Percentiles rank a stretch among this genome's conserved stretches.
Conservation (phyloP, 495 filamentous ascomycete genomes). For the Saxophila tyrrhenica region DNA sequence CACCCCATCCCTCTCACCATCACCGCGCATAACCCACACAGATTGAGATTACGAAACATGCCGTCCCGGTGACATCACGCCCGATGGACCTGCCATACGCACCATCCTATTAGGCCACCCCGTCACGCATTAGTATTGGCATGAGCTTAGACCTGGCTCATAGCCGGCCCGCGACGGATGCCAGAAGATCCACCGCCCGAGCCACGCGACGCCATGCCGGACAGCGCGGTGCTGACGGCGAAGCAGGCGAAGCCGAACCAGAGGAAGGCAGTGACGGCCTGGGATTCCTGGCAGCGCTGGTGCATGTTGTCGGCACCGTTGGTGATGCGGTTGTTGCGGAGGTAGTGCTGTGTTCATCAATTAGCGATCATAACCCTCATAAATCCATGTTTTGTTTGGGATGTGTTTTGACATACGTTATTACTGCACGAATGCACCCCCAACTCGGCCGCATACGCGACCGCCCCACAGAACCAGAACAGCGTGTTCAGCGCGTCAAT, state of each 20-base stretch:
- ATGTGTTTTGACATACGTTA: slow-evolving; percentile 39
- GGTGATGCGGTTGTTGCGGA: slow-evolving; percentile 45
- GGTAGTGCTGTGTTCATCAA: slow-evolving; percentile 39
- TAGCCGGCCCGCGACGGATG: slow-evolving; percentile 39
- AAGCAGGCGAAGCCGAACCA: slow-evolving; percentile 60
- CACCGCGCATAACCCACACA: too few species aligned
- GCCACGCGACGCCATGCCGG: slow-evolving; percentile 34
- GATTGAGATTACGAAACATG: too few species aligned
- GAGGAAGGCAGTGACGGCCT: slow-evolving; percentile 57
- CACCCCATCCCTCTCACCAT: not conserved
- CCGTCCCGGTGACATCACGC: too few species aligned
- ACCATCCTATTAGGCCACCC: too few species aligned
- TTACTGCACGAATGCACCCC: slow-evolving; percentile 51
- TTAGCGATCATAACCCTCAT: not conserved
- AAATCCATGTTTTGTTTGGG: not conserved
- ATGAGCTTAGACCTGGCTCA: slow-evolving; percentile 58
- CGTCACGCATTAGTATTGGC: too few species aligned
- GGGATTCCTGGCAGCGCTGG: slow-evolving; percentile 57
- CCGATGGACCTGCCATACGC: too few species aligned
- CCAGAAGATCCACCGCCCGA: slow-evolving; percentile 26
- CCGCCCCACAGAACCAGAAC: slow-evolving; percentile 54
- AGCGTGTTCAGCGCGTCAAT: slow-evolving; percentile 50
- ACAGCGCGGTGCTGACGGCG: slow-evolving; percentile 42
- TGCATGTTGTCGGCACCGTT: slow-evolving; percentile 42
- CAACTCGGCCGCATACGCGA: slow-evolving; percentile 53